A percentile compares a stretch with the other conserved stretches of the same genome.
phyloP scores from a whole-genome alignment of 116 monocot species.

The Iris pallida region DNA sequence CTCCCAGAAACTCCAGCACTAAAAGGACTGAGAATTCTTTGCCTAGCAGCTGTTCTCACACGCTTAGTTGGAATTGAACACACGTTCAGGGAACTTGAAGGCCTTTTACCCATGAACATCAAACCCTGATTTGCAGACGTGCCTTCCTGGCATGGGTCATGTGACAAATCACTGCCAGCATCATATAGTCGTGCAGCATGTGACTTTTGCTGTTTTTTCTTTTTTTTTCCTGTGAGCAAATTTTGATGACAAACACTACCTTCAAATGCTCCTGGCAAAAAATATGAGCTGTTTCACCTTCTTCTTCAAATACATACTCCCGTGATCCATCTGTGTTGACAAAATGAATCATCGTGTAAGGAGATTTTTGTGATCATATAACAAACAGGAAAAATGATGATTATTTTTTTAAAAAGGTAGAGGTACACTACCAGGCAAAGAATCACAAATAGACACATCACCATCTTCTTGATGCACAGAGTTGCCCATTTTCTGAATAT shows the following conservation, averaged over 20 bases:
- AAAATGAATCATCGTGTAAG: neutral
- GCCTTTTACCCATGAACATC: slow-evolving; percentile 45
- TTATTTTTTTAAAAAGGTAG: neutral
- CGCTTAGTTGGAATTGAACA: slow-evolving; percentile 79
- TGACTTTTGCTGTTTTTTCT: slow-evolving; percentile 40
- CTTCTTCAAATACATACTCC: slow-evolving; percentile 53
- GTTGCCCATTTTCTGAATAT: slow-evolving; percentile 46
- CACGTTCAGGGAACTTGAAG: slow-evolving; percentile 37
- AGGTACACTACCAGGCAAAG: slow-evolving; percentile 54
- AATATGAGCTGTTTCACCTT: slow-evolving; percentile 60
- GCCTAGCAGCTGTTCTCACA: slow-evolving; percentile 66
- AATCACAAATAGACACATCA: slow-evolving; percentile 51
- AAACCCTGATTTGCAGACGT: slow-evolving; percentile 35
- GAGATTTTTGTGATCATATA: neutral
- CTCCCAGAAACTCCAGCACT: slow-evolving; percentile 27
- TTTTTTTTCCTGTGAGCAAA: slow-evolving; percentile 39
- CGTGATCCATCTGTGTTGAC: slow-evolving; percentile 34
- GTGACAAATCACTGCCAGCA: slow-evolving; percentile 35
- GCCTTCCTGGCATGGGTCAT: slow-evolving; percentile 46
- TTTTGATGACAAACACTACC: slow-evolving; percentile 40
- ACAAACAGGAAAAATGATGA: neutral
- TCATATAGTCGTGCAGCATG: slow-evolving; percentile 39
- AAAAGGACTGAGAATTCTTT: slow-evolving; percentile 51
- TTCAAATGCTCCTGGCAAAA: slow-evolving; percentile 41
- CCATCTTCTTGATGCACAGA: slow-evolving; percentile 48